Evolutionary conservation across 2,329 filamentous ascomycete genomes (phyloP), one percentile per base, ranked within the genome.

Genomic region (Conoideocrella luteorostrata): DNA sequence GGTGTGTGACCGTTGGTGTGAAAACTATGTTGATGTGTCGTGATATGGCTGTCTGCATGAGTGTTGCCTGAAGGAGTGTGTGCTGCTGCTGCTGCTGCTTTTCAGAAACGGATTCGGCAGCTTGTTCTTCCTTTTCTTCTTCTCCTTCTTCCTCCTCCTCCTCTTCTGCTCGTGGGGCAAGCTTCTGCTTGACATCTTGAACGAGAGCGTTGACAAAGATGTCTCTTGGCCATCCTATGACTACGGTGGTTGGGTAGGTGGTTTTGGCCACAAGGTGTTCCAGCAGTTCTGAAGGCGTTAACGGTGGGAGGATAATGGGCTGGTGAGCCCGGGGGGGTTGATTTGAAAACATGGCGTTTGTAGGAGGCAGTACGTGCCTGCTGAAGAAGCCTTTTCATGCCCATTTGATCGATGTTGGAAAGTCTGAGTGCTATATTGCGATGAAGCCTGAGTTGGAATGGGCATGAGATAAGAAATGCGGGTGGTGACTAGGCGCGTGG

Each of bases 11-110:
- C 3, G 84, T 88, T 0, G 87, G 80, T 43, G 80, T 77, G 64
- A 94, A 96, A 28, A 78, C 67, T 7, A 90, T 63, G 43, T 77
- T 78, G 49, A 94, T 75, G 54, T 82, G 79, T 23, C 80, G 77
- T 7, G 87, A 83, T 4, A 77, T 74, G 37, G 82, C 77, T 22
- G 90, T 70, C 49, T 87, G 76, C 43, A 81, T 75, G 12, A 95
- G 76, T 0, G 85, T 81, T 22, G 82, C 77, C 13, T 71, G 67
- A 6, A 87, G 65, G 7, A 88, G 67, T 18, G 47, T 49, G 38
- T 54, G 57, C 49, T 7, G 2, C 40, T 15, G 3, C 45, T 15
- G 23, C 38, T 12, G 22, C 43, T 18, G 22, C n/a, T n/a, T n/a
- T n/a, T n/a, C n/a, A n/a, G n/a, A n/a, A n/a, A n/a, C n/a, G n/a